Percentiles rank a stretch among this genome's conserved stretches.
Conservation (phyloP, 257 asterid species). For the Pogostemon cablin region DNA sequence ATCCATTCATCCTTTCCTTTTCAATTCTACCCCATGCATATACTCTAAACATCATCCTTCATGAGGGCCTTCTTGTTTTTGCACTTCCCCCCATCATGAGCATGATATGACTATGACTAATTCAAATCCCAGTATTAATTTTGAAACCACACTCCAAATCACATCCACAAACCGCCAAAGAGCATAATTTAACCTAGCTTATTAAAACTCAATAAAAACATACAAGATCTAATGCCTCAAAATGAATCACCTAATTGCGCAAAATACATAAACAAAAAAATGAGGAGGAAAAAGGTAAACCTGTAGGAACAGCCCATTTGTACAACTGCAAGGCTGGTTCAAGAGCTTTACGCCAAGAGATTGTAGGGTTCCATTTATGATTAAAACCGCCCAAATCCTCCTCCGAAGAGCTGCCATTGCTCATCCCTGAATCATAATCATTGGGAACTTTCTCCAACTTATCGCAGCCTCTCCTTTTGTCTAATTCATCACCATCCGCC, state of each 20-base stretch:
- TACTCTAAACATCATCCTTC: too few relatives aligned
- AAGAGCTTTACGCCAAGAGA: constrained; percentile 84
- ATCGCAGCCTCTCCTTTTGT: constrained; percentile 26
- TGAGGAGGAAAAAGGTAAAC: constrained; percentile 31
- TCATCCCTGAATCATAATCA: constrained; percentile 29
- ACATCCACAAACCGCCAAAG: not conserved
- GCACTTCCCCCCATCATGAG: not conserved
- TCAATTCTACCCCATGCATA: too few relatives aligned
- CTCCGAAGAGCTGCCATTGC: constrained; percentile 43
- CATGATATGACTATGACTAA: not conserved
- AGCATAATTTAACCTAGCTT: constrained; percentile 1
- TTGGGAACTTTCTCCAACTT: constrained; percentile 26
- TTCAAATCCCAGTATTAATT: not conserved
- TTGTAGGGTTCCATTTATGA: constrained; percentile 73
- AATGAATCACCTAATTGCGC: not conserved
- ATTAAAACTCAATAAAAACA: not conserved
- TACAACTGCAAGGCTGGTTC: constrained; percentile 89
- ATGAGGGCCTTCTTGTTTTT: too few relatives aligned
- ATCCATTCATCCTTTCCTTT: not conserved
- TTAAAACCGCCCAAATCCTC: constrained; percentile 39
- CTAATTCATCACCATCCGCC: constrained; percentile 45
- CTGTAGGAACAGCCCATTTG: constrained; percentile 81
- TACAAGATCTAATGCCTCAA: not conserved
- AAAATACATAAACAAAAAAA: not conserved
- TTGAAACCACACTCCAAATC: not conserved